Evolutionary conservation across 1,139 yeast genomes (phyloP).

Genomic region (Taphrina deformans): DNA sequence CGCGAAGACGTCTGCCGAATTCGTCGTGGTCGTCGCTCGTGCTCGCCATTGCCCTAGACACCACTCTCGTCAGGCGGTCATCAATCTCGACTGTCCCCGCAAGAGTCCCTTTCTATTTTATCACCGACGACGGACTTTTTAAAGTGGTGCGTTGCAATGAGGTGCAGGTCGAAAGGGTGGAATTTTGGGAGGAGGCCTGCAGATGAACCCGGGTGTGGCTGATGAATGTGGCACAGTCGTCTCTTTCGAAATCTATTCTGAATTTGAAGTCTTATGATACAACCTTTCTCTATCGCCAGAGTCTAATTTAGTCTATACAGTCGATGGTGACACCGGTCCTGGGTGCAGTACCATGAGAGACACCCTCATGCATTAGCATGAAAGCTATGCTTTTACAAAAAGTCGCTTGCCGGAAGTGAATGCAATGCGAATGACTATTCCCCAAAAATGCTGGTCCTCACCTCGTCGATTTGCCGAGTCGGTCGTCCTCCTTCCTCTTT

Average conservation of each 20-base stretch:
- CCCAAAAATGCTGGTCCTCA: neutral
- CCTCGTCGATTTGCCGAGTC: neutral
- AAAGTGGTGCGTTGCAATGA: too few species aligned
- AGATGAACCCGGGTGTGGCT: neutral
- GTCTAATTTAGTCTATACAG: neutral
- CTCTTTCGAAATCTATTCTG: too few species aligned
- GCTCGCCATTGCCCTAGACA: too few species aligned
- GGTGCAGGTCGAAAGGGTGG: too few species aligned
- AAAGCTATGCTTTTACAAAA: neutral
- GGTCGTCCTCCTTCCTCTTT: neutral
- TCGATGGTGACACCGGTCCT: neutral
- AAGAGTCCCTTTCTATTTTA: too few species aligned
- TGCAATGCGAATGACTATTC: neutral
- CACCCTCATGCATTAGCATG: neutral
- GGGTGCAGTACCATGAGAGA: neutral
- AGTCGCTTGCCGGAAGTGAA: neutral
- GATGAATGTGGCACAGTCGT: slow-evolving; percentile 1
- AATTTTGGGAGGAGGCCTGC: neutral
- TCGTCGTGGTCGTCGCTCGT: too few species aligned
- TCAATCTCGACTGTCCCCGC: too few species aligned
- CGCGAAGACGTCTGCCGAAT: neutral
- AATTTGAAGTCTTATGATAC: too few species aligned
- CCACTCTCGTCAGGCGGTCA: too few species aligned
- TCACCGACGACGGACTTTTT: too few species aligned
- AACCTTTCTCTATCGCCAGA: neutral